phyloP scores from a whole-genome alignment of 1,284 basidiomycete genomes.

The Malassezia arunalokei region DNA sequence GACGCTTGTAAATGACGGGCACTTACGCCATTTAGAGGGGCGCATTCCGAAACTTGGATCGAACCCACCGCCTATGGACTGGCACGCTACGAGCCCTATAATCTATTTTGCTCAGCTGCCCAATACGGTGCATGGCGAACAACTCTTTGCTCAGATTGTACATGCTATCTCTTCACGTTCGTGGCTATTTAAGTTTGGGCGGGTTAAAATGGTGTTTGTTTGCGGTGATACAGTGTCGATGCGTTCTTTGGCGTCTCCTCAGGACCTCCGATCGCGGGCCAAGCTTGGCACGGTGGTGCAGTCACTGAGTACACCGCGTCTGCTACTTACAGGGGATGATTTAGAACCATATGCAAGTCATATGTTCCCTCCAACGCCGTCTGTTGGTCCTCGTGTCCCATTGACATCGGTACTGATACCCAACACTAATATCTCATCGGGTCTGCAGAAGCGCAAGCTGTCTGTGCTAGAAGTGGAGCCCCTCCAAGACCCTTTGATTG shows the following conservation, averaged over 20 bases:
- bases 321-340: slow-evolving; percentile 18
- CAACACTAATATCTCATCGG: slow-evolving; percentile 27
- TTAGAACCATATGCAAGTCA: slow-evolving; percentile 23
- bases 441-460: slow-evolving; percentile 23
- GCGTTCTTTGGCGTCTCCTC: slow-evolving; percentile 23
- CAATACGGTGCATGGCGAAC: slow-evolving; percentile 42
- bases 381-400: slow-evolving; percentile 29
- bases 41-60: slow-evolving; percentile 12
- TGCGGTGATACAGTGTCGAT: slow-evolving; percentile 33
- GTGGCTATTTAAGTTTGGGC: slow-evolving; percentile 38
- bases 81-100: slow-evolving; percentile 18
- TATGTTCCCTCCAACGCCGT: slow-evolving; percentile 28
- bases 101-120: slow-evolving; percentile 40
- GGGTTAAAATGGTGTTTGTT: slow-evolving; percentile 29
- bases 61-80: slow-evolving; percentile 11
- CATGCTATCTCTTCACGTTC: slow-evolving; percentile 25
- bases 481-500: slow-evolving; percentile 20
- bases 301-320: slow-evolving; percentile 20
- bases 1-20: slow-evolving; percentile 19
- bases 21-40: slow-evolving; percentile 25
- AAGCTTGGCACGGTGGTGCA: slow-evolving; percentile 30
- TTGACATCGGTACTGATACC: slow-evolving; percentile 20
- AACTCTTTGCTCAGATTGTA: slow-evolving; percentile 40
- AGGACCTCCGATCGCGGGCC: slow-evolving; percentile 20
- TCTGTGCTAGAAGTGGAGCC: slow-evolving; percentile 32